Percentiles rank a stretch among this genome's conserved stretches.
phyloP scores from a whole-genome alignment of 345 rosid genomes.

The Euclidium syriacum region DNA sequence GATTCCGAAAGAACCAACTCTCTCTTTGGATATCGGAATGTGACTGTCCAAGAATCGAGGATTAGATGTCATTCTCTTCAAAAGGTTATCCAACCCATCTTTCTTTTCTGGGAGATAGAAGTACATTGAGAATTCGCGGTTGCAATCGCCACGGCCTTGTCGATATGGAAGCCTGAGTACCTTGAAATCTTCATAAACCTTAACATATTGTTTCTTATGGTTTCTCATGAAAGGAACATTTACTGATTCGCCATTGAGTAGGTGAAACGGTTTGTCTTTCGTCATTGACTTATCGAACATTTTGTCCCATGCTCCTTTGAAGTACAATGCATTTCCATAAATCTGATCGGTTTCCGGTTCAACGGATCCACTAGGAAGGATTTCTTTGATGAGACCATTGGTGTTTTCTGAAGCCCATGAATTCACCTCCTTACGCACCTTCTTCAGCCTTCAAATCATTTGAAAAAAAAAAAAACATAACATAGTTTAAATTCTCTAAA shows the following conservation, averaged over 20 bases:
- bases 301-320: slow-evolving; percentile 34
- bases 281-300: slow-evolving; percentile 25
- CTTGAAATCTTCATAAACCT: neutral
- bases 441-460: slow-evolving; percentile 42
- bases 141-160: slow-evolving; percentile 11
- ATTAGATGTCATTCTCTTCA: neutral
- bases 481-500: no score
- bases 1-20: slow-evolving; percentile 18
- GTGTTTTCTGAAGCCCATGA: slow-evolving; percentile 46
- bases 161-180: slow-evolving; percentile 25
- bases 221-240: slow-evolving; percentile 32
- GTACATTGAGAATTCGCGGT: slow-evolving; percentile 12
- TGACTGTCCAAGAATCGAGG: neutral
- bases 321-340: slow-evolving; percentile 38
- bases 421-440: slow-evolving; percentile 49
- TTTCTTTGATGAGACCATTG: slow-evolving; percentile 26
- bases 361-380: slow-evolving; percentile 22
- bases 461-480: neutral
- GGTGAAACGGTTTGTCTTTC: slow-evolving; percentile 19
- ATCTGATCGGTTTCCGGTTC: slow-evolving; percentile 8
- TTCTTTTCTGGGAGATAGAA: neutral
- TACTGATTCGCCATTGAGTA: slow-evolving; percentile 14
- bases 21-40: neutral
- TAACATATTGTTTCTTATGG: neutral
- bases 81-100: neutral